These are phyloP conservation scores for Xanthoconium separans DNA, from an alignment of 1,284 basidiomycete species.

Conservation along the genomic window DNA sequence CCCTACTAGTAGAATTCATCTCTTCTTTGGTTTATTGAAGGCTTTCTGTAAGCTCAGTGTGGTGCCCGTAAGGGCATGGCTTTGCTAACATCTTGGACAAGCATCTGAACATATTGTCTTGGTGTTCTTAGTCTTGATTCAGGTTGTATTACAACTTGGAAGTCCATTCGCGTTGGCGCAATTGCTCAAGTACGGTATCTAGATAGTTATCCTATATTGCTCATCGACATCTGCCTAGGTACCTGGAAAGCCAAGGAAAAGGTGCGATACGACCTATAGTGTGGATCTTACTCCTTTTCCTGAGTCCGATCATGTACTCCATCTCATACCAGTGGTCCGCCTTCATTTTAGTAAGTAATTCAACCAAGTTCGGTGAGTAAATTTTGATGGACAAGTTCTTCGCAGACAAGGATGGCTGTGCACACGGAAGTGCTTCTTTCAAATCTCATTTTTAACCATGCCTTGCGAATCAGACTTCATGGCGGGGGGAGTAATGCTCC, in stretches of 20 bases:
- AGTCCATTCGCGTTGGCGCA: constrained; percentile 14
- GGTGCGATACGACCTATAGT: constrained; percentile 22
- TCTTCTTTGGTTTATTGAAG: constrained; percentile 11
- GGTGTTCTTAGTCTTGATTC: constrained; percentile 1
- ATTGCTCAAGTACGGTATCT: constrained; percentile 9
- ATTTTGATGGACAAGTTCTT: not conserved
- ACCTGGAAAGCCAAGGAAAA: constrained; percentile 15
- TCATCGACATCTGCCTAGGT: constrained; percentile 10
- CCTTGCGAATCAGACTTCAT: constrained; percentile 54
- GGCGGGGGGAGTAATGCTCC: constrained; percentile 17
- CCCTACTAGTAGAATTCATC: not conserved
- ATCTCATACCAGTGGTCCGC: constrained; percentile 39
- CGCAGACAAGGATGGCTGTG: constrained; percentile 20
- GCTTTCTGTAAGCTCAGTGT: constrained; percentile 10
- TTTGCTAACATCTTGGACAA: not conserved
- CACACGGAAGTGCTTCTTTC: constrained; percentile 49
- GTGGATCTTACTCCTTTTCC: constrained; percentile 23
- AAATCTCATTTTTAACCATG: constrained; percentile 57
- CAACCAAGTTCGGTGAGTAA: not conserved
- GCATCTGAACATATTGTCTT: constrained; percentile 8
- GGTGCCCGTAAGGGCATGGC: no score
- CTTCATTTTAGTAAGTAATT: constrained; percentile 26
- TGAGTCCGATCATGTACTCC: constrained; percentile 43
- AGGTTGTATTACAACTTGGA: constrained; percentile 3
- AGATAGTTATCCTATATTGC: not conserved